Percentiles rank a stretch among this genome's conserved stretches.
phyloP scores from a whole-genome alignment of 1,284 basidiomycete species.

The Laetiporus sulphureus region DNA sequence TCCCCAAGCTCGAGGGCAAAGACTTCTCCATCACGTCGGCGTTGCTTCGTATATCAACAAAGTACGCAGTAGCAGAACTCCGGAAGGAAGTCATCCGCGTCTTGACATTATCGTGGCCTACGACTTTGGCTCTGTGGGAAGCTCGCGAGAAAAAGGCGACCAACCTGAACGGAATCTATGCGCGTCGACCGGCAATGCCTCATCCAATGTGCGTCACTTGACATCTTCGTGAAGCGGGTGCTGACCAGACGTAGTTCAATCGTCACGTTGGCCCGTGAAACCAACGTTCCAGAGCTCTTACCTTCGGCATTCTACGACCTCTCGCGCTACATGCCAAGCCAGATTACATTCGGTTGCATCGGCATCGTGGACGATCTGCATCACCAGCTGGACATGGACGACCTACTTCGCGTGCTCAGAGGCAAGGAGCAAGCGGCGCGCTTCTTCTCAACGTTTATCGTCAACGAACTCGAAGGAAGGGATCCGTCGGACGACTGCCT shows the following conservation, averaged over 20 bases:
- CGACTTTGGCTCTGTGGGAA: conserved; percentile 54
- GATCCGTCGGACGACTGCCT: conserved; percentile 42
- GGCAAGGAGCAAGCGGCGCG: conserved; percentile 66
- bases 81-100: conserved; percentile 46
- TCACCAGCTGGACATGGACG: conserved; percentile 37
- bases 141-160: conserved; percentile 48
- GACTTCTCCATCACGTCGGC: conserved; percentile 45
- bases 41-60: conserved; percentile 55
- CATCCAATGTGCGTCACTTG: conserved; percentile 54
- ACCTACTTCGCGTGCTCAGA: conserved; percentile 51
- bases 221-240: not conserved
- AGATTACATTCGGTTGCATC: conserved; percentile 30
- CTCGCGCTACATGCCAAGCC: conserved; percentile 40
- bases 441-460: conserved; percentile 68
- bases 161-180: conserved; percentile 41
- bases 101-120: conserved; percentile 50
- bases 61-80: conserved; percentile 50
- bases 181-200: conserved; percentile 44
- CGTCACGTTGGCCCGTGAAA: conserved; percentile 37
- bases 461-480: conserved; percentile 61
- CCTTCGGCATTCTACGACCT: conserved; percentile 48
- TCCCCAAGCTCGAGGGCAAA: conserved; percentile 34
- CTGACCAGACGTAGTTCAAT: conserved; percentile 31
- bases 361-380: conserved; percentile 18
- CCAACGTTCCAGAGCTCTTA: conserved; percentile 30